A percentile compares a stretch with the other conserved stretches of the same genome.
Conservation (phyloP, 2,329 filamentous ascomycete genomes). For the Trichophyton benhamiae region DNA sequence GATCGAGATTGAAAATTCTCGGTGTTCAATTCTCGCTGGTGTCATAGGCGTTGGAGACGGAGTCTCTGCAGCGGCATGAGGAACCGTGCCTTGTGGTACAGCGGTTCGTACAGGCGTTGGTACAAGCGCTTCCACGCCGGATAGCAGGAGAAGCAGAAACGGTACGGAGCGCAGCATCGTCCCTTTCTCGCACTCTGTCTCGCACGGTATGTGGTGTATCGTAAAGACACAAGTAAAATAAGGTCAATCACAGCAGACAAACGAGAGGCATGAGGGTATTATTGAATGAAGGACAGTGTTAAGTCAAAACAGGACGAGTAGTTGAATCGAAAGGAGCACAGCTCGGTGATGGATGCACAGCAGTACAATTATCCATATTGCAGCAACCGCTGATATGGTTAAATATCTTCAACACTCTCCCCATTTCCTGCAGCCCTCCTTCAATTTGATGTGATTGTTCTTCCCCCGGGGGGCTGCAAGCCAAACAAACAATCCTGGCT, state of each 20-base stretch:
- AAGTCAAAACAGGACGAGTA: background rate
- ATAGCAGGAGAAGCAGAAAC: background rate
- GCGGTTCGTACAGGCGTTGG: background rate
- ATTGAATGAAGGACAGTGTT: background rate
- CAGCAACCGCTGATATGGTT: background rate
- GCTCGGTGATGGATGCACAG: background rate
- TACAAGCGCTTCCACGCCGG: background rate
- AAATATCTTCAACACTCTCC: background rate
- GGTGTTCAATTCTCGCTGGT: background rate
- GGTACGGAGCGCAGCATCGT: background rate
- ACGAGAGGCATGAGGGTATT: background rate
- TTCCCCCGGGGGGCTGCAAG: background rate
- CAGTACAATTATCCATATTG: background rate
- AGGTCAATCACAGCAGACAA: background rate
- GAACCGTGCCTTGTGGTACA: background rate
- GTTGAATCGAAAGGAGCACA: background rate
- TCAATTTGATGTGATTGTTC: background rate
- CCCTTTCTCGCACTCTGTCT: background rate
- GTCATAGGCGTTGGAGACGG: background rate
- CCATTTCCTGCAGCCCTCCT: background rate
- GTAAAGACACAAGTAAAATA: background rate
- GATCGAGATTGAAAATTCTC: slow-evolving; percentile 3
- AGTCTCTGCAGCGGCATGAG: background rate
- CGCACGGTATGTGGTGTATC: background rate
- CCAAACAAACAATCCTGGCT: background rate